phyloP scores from a whole-genome alignment of 441 rosid genomes.

The Cnidoscolus chayamansa region DNA sequence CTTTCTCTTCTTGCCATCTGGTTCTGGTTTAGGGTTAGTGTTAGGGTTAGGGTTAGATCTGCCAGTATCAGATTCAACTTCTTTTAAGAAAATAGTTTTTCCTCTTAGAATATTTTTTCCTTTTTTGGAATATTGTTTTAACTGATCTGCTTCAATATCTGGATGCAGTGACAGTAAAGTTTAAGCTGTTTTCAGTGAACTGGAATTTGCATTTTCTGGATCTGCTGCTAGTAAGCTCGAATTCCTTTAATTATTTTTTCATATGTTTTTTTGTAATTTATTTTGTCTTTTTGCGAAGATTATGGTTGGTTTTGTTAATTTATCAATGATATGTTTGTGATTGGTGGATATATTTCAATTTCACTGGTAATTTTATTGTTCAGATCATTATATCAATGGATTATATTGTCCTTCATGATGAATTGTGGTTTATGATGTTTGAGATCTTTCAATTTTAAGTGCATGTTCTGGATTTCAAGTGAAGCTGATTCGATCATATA shows the following conservation, averaged over 20 bases:
- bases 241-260: constrained; percentile 9
- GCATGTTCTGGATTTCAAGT: constrained; percentile 10
- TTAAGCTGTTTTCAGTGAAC: constrained; percentile 45
- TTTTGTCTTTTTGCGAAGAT: constrained; percentile 7
- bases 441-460: constrained; percentile 8
- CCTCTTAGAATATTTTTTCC: constrained; percentile 20
- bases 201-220: constrained; percentile 42
- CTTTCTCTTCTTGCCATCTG: constrained; percentile 26
- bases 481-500: background rate
- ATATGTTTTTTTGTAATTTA: background rate
- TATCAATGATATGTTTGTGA: background rate
- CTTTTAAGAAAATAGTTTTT: background rate
- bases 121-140: background rate
- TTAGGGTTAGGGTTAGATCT: constrained; percentile 57
- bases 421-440: constrained; percentile 9
- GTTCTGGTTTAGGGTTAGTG: constrained; percentile 16
- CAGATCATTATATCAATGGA: constrained; percentile 7
- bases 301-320: constrained; percentile 2
- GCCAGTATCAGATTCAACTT: constrained; percentile 24
- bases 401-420: background rate
- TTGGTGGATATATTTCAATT: constrained; percentile 12
- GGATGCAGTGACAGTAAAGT: constrained; percentile 35
- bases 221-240: constrained; percentile 47
- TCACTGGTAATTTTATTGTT: constrained; percentile 5
- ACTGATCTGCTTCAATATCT: constrained; percentile 22